Conservation (phyloP, 2,329 filamentous ascomycete species). For the Chaetothyriales sp. region DNA sequence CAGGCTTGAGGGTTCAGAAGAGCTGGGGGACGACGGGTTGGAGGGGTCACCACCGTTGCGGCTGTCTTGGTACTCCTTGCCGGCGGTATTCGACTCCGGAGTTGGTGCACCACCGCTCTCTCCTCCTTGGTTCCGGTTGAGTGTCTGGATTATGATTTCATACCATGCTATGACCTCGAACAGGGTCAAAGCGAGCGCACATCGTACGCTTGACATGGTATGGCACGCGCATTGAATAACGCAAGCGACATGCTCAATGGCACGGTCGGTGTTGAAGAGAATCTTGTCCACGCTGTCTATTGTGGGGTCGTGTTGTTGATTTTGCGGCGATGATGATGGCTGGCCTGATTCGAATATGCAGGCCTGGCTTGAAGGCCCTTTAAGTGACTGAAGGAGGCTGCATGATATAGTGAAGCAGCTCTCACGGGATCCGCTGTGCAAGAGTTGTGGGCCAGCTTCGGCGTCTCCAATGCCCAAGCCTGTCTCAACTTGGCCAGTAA, state of each 20-base stretch:
- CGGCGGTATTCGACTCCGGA: neutral
- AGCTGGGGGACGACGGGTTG: neutral
- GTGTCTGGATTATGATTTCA: neutral
- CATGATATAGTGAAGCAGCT: neutral
- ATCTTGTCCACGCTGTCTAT: neutral
- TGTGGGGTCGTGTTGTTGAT: neutral
- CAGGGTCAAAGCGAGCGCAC: neutral
- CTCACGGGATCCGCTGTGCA: neutral
- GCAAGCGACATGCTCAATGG: neutral
- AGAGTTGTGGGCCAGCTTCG: neutral
- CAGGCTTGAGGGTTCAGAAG: neutral
- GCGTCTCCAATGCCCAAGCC: neutral
- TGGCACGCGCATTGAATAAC: neutral
- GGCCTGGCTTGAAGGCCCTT: neutral
- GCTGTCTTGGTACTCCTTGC: neutral
- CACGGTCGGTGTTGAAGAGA: neutral
- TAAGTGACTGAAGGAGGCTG: neutral
- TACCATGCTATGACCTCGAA: neutral
- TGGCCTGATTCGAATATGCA: neutral
- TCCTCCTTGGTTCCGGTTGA: neutral
- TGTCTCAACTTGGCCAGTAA: neutral
- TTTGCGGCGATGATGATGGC: neutral
- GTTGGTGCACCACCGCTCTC: too few species aligned
- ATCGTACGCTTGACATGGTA: neutral
- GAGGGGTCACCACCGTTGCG: neutral